A percentile compares a stretch with the other conserved stretches of the same genome.
phyloP scores from a whole-genome alignment of 2,329 filamentous ascomycete species.

The Cadophora malorum region DNA sequence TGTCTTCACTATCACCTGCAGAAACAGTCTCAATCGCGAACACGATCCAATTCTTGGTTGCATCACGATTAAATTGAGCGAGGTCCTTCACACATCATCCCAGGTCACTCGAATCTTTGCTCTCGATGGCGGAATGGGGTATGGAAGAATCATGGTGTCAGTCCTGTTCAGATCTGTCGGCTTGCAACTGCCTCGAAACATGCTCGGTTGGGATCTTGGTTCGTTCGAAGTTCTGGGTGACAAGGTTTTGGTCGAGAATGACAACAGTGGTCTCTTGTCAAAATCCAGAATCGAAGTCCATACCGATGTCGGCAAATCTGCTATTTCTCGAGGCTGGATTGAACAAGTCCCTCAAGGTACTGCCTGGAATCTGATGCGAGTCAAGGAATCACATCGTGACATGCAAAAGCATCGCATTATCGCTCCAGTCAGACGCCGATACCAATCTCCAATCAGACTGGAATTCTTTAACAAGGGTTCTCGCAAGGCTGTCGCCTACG shows the following conservation, averaged over 20 bases:
- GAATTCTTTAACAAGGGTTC: conserved; percentile 32
- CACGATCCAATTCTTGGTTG: conserved; percentile 34
- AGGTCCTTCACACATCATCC: conserved; percentile 31
- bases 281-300: conserved; percentile 30
- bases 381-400: conserved; percentile 25
- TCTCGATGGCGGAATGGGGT: conserved; percentile 33
- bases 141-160: conserved; percentile 32
- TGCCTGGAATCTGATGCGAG: conserved; percentile 27
- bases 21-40: conserved; percentile 32
- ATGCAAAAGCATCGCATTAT: conserved; percentile 31
- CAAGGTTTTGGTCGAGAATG: conserved; percentile 27
- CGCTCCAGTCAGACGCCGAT: conserved; percentile 30
- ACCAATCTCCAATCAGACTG: conserved; percentile 32
- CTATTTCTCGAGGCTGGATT: conserved; percentile 29
- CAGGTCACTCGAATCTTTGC: conserved; percentile 32
- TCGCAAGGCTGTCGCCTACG: conserved; percentile 29
- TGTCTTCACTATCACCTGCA: conserved; percentile 32
- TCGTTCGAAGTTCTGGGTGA: conserved; percentile 32
- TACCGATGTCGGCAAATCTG: conserved; percentile 32
- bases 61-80: conserved; percentile 33
- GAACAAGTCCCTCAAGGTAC: conserved; percentile 22
- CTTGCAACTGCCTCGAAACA: conserved; percentile 27
- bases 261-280: conserved; percentile 18
- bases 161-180: conserved; percentile 34
- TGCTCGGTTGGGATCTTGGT: conserved; percentile 33